These are phyloP conservation scores for Cladophialophora bantiana DNA, from an alignment of 2,329 filamentous ascomycete genomes.

Conservation along the genomic window DNA sequence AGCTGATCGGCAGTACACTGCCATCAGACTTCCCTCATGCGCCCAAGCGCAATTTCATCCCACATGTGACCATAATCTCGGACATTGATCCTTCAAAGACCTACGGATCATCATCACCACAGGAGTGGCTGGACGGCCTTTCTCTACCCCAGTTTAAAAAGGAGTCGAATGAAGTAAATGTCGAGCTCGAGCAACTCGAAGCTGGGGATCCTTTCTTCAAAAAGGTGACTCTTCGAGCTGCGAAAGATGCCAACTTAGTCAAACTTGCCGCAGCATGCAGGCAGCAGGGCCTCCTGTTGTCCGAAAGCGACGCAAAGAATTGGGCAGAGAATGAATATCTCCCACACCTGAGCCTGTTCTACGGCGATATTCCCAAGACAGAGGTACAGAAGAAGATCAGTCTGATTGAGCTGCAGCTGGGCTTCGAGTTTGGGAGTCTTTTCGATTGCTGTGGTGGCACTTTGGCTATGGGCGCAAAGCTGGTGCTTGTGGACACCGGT, in stretches of 20 bases:
- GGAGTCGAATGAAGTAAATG: conserved; percentile 24
- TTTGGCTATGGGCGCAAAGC: conserved; percentile 28
- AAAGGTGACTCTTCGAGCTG: conserved; percentile 28
- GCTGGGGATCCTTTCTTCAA: conserved; percentile 33
- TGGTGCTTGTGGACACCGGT: conserved; percentile 35
- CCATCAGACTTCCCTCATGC: conserved; percentile 28
- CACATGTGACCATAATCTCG: conserved; percentile 27
- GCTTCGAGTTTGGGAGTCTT: conserved; percentile 32
- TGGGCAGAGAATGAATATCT: conserved; percentile 34
- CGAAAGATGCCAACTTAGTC: conserved; percentile 31
- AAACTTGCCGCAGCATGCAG: conserved; percentile 28
- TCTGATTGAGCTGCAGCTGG: conserved; percentile 34
- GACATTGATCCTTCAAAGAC: conserved; percentile 30
- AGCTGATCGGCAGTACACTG: conserved; percentile 29
- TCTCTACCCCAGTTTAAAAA: conserved; percentile 29
- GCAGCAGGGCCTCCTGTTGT: conserved; percentile 14
- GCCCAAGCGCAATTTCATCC: conserved; percentile 26
- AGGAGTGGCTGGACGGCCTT: conserved; percentile 31
- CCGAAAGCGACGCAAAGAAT: conserved; percentile 20
- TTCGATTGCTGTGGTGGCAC: conserved; percentile 37
- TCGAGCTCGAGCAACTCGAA: conserved; percentile 33
- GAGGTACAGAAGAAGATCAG: conserved; percentile 34
- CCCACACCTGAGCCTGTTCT: conserved; percentile 35
- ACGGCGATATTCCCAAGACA: conserved; percentile 28
- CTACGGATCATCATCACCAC: conserved; percentile 21